Conservation (phyloP, 495 filamentous ascomycete species). For the Arthonia radiata region DNA sequence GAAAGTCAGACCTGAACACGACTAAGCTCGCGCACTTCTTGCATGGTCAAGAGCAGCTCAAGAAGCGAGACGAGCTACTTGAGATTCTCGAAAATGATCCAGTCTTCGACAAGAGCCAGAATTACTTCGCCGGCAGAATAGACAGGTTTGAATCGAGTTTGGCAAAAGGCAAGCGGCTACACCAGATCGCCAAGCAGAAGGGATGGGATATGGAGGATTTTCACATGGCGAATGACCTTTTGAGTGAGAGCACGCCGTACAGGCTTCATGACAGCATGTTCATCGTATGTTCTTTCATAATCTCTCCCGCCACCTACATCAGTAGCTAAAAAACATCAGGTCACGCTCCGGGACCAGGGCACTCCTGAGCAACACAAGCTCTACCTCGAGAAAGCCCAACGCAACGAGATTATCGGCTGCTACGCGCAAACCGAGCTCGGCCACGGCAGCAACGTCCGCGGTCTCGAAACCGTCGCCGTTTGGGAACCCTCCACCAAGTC, state of each 20-base stretch:
- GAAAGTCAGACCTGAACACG: slow-evolving; percentile 30
- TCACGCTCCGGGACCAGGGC: slow-evolving; percentile 43
- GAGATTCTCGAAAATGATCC: slow-evolving; percentile 29
- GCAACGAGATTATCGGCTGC: slow-evolving; percentile 41
- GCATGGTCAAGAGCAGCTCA: slow-evolving; percentile 29
- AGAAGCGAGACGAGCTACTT: slow-evolving; percentile 27
- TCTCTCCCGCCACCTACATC: neutral
- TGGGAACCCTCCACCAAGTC: slow-evolving; percentile 43
- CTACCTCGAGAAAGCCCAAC: slow-evolving; percentile 36
- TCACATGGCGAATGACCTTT: slow-evolving; percentile 29
- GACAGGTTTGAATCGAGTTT: slow-evolving; percentile 36
- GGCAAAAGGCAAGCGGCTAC: slow-evolving; percentile 36
- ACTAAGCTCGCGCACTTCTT: slow-evolving; percentile 35
- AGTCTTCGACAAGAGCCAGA: slow-evolving; percentile 45
- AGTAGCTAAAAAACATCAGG: slow-evolving; percentile 11
- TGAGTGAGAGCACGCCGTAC: slow-evolving; percentile 42
- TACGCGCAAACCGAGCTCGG: slow-evolving; percentile 8
- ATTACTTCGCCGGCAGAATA: slow-evolving; percentile 38
- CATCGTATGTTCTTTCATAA: slow-evolving; percentile 17
- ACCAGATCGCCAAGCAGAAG: slow-evolving; percentile 33
- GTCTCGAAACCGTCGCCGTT: slow-evolving; percentile 39
- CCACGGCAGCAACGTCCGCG: slow-evolving; percentile 9
- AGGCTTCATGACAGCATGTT: slow-evolving; percentile 45
- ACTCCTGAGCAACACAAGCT: slow-evolving; percentile 42
- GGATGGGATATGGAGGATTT: slow-evolving; percentile 39